Base-by-base conservation (phyloP, 345 rosid species). In the Arabidopsis arenosa region DNA sequence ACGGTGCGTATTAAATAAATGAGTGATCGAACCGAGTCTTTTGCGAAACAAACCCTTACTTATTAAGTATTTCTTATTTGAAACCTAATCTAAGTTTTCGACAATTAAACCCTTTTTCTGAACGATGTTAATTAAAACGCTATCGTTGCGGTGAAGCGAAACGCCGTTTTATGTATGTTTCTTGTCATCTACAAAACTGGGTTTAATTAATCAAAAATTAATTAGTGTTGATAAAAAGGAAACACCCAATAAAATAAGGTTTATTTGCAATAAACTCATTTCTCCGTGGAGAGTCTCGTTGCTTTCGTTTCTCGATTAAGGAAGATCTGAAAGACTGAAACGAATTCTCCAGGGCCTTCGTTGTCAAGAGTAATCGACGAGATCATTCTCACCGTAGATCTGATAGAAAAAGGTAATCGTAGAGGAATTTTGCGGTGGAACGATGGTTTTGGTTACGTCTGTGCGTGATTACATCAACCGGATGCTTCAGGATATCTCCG, bases 401-500 rank as follows among this genome's bases (percentile, higher is more conserved):
- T 68, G 49, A 47, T 61, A 55, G 61, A 54, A 64, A 33, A 18
- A n/a, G 17, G 4, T 26, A 64, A n/a, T 11, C 51, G 12, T 9
- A 32, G 56, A 7, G 18, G 33, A 77, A 69, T 3, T 51, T 17
- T 5, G 17, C 56, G 67, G 77, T 33, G 57, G 12, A 58, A 43
- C 68, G 61, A 92, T 95, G 97, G 99, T 90, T 66, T 76, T 92
- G 66, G 87, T 92, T 18, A 74, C 91, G 53, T 90, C 98, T 14
- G 93, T 69, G 28, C 97, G 97, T 55, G 96, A 95, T 80, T 95
- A 95, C 84, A 67, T 92, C 61, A 89, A 92, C 75, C 90, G 99
- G 79, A 90, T 92, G 98, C 76, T 95, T 79, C 95, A 92, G 75
- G 97, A 90, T 71, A 92, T 90, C 80, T 88, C 97, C 83, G 99